These are phyloP conservation scores for Teratosphaeria nubilosa DNA, from an alignment of 2,329 filamentous ascomycete species.

Conservation along the genomic window DNA sequence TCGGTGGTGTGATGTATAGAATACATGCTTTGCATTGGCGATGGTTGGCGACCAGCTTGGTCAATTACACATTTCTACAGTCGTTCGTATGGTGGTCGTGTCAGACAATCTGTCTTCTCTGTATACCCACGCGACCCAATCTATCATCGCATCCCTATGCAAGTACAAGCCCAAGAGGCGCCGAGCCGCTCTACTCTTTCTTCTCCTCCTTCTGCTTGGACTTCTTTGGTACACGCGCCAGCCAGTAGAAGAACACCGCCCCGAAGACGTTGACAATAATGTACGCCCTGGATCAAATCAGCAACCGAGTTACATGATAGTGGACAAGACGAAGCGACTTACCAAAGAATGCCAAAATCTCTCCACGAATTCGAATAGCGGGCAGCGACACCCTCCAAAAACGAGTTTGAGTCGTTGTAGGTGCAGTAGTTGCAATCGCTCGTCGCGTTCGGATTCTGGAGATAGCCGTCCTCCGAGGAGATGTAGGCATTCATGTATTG, in stretches of 20 bases:
- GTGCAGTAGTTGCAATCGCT: slow-evolving; percentile 32
- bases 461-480: slow-evolving; percentile 23
- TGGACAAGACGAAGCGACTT: slow-evolving; percentile 38
- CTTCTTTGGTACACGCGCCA: slow-evolving; percentile 42
- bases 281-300: slow-evolving; percentile 4
- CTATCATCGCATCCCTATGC: not conserved
- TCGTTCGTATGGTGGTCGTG: not conserved
- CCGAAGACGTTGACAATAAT: slow-evolving; percentile 32
- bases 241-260: slow-evolving; percentile 45
- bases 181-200: slow-evolving; percentile 18
- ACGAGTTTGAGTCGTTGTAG: slow-evolving; percentile 33
- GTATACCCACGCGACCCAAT: not conserved
- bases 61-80: not conserved
- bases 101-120: not conserved
- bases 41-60: not conserved
- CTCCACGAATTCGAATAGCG: slow-evolving; percentile 36
- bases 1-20: too few relatives aligned
- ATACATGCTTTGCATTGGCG: not conserved
- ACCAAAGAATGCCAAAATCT: slow-evolving; percentile 43
- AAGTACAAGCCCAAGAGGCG: not conserved
- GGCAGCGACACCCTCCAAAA: slow-evolving; percentile 32
- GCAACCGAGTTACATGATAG: slow-evolving; percentile 24
- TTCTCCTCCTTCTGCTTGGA: slow-evolving; percentile 36
- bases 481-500: slow-evolving; percentile 30
- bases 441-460: slow-evolving; percentile 25